Evolutionary conservation across 805 yeast genomes (phyloP).

Genomic region (Pichia ethanolica): DNA sequence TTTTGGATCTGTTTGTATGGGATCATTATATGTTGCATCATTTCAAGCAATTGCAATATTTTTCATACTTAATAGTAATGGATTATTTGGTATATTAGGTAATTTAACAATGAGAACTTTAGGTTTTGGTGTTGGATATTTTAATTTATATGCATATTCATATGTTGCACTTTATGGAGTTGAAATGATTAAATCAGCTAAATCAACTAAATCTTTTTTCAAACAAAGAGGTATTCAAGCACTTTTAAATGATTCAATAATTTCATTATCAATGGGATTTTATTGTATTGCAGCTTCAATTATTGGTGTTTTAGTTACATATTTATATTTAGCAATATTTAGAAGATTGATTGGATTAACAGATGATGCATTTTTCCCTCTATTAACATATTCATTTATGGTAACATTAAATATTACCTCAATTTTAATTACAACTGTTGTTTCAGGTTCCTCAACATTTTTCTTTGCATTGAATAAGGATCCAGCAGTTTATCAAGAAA

Average conservation of each 20-base stretch:
- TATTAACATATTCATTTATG: constrained; percentile 33
- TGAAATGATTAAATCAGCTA: constrained; percentile 63
- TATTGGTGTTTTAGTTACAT: constrained; percentile 42
- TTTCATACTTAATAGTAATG: not conserved
- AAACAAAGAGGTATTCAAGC: constrained; percentile 78
- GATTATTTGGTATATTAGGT: constrained; percentile 8
- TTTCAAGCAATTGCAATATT: constrained; percentile 51
- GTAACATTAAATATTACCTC: constrained; percentile 68
- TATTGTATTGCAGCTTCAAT: constrained; percentile 60
- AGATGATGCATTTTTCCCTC: constrained; percentile 43
- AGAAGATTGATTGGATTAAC: constrained; percentile 53
- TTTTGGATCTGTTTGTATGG: constrained; percentile 85
- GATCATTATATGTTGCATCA: constrained; percentile 64
- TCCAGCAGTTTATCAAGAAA: constrained; percentile 71
- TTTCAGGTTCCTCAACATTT: constrained; percentile 74
- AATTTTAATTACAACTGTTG: constrained; percentile 60
- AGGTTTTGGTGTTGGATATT: constrained; percentile 12
- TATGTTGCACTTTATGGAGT: constrained; percentile 86
- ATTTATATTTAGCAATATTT: constrained; percentile 59
- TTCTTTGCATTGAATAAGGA: constrained; percentile 80
- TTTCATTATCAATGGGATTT: constrained; percentile 65
- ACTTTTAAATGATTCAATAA: constrained; percentile 72
- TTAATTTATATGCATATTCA: constrained; percentile 85
- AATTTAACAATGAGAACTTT: not conserved
- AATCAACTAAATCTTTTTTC: constrained; percentile 67